A percentile compares a stretch with the other conserved stretches of the same genome.
These are phyloP conservation scores for Talaromyces stipitatus DNA, from an alignment of 495 filamentous ascomycete genomes.

Conservation along the genomic window DNA sequence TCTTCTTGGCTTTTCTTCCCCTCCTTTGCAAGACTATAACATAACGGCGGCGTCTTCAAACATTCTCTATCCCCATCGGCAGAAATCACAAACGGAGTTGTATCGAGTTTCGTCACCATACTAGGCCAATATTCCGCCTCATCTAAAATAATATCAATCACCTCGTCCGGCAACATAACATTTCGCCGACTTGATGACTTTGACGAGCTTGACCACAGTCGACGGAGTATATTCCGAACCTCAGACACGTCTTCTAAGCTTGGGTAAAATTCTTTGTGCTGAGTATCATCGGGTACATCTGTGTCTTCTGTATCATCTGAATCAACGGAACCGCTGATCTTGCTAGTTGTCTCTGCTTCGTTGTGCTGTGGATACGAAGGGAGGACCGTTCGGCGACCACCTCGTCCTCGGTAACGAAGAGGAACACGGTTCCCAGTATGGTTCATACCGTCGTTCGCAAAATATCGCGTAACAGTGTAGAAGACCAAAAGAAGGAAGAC, in stretches of 20 bases:
- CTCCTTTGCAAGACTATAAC: constrained; percentile 18
- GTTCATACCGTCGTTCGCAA: neutral
- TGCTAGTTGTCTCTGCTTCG: neutral
- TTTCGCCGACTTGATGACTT: constrained; percentile 25
- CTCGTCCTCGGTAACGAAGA: neutral
- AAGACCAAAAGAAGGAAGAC: neutral
- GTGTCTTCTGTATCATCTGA: neutral
- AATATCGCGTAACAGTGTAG: neutral
- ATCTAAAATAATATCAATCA: constrained; percentile 62
- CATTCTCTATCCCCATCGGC: constrained; percentile 34
- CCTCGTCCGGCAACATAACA: constrained; percentile 45
- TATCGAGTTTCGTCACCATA: constrained; percentile 18
- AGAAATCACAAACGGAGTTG: constrained; percentile 17
- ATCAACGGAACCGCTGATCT: constrained; percentile 1
- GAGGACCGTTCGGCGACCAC: neutral
- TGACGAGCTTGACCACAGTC: constrained; percentile 18
- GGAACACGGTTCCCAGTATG: neutral
- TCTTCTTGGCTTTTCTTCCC: neutral
- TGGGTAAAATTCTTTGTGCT: constrained; percentile 16
- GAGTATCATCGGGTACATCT: neutral
- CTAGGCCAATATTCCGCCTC: constrained; percentile 66
- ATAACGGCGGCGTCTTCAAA: constrained; percentile 32
- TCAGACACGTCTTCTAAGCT: constrained; percentile 27
- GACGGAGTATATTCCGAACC: constrained; percentile 26
- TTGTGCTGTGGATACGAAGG: neutral